These are phyloP conservation scores for Ceratocystis alfenasii DNA, from an alignment of 2,329 filamentous ascomycete species.

Conservation along the genomic window DNA sequence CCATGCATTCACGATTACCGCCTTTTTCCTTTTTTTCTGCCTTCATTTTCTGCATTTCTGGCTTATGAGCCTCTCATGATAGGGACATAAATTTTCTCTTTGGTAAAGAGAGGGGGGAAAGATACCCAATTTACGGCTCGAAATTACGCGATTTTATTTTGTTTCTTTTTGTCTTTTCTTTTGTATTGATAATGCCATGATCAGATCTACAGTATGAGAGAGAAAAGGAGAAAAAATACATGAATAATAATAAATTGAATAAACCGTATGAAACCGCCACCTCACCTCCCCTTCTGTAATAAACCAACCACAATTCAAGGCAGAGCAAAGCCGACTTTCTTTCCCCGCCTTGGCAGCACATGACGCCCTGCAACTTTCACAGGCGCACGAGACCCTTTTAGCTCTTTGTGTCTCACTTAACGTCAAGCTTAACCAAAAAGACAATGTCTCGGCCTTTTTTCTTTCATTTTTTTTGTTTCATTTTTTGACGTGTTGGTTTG, in stretches of 20 bases:
- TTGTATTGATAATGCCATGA: neutral
- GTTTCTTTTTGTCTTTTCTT: neutral
- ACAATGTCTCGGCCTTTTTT: neutral
- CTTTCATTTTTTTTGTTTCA: neutral
- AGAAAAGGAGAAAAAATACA: neutral
- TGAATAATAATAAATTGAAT: neutral
- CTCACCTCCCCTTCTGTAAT: neutral
- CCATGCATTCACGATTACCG: neutral
- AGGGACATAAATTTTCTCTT: neutral
- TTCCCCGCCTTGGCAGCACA: neutral
- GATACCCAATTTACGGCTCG: constrained; percentile 10
- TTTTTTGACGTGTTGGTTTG: too few species aligned
- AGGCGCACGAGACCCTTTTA: neutral
- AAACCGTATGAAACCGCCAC: neutral
- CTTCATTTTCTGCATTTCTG: neutral
- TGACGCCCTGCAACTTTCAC: neutral
- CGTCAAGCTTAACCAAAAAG: neutral
- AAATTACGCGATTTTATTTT: neutral
- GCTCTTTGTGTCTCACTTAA: neutral
- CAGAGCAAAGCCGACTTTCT: neutral
- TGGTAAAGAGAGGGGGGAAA: neutral
- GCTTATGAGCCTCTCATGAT: neutral
- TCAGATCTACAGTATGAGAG: neutral
- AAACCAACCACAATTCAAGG: neutral
- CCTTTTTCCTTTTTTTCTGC: neutral